Percentiles rank a stretch among this genome's conserved stretches.
phyloP scores from a whole-genome alignment of 768 basidiomycete species.

The Podaxis carcinomalis region DNA sequence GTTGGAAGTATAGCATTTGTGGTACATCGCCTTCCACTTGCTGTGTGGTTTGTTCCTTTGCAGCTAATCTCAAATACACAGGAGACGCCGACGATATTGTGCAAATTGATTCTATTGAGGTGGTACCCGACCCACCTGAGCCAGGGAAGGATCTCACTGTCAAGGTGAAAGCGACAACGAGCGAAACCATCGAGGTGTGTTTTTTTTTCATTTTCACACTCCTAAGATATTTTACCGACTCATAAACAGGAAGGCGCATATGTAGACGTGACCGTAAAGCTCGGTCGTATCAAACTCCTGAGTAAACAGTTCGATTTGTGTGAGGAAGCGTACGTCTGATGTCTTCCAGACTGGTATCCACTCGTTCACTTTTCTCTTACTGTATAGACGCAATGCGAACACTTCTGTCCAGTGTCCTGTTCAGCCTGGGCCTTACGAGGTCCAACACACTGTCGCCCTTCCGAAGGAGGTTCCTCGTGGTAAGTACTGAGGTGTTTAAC shows the following conservation, averaged over 20 bases:
- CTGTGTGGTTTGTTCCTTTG: not conserved
- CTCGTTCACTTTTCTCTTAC: conserved; percentile 1
- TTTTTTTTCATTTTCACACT: not conserved
- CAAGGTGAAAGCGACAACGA: conserved; percentile 60
- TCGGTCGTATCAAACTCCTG: conserved; percentile 91
- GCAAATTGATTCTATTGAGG: conserved; percentile 63
- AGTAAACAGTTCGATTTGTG: conserved; percentile 84
- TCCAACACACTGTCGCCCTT: conserved; percentile 78
- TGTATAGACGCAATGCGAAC: conserved; percentile 65
- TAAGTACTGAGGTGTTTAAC: conserved; percentile 22
- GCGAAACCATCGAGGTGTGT: conserved; percentile 60
- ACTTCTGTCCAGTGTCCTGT: conserved; percentile 84
- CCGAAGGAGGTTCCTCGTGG: conserved; percentile 91
- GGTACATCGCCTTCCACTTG: conserved; percentile 44
- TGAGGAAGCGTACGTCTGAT: conserved; percentile 79
- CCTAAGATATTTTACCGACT: not conserved
- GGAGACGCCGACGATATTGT: conserved; percentile 43
- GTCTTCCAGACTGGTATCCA: not conserved
- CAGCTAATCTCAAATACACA: conserved; percentile 23
- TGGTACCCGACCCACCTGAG: conserved; percentile 85
- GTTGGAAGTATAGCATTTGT: conserved; percentile 70
- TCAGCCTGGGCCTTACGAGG: conserved; percentile 59
- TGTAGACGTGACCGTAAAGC: conserved; percentile 86
- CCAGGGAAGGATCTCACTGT: conserved; percentile 90
- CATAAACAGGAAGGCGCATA: conserved; percentile 76